Evolutionary conservation across 306 rosid genomes (phyloP).

Genomic region (Begonia peltatifolia): DNA sequence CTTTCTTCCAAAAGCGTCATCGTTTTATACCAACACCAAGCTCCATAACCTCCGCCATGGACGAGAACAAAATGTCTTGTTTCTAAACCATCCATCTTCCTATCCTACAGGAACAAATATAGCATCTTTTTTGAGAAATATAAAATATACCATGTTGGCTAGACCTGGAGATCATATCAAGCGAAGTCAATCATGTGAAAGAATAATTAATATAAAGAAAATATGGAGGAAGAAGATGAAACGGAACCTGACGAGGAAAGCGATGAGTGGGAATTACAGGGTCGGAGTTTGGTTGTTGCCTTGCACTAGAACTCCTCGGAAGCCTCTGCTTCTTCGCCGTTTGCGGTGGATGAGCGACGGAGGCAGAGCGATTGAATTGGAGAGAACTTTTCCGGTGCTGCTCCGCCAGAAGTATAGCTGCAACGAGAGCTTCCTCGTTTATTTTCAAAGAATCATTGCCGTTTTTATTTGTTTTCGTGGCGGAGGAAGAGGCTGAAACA

Average conservation of each 20-base stretch:
- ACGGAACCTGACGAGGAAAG: constrained; percentile 52
- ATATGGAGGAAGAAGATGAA: background rate
- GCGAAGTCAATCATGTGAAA: background rate
- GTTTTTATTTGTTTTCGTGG: too few relatives aligned
- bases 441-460: too few relatives aligned
- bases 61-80: constrained; percentile 78
- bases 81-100: constrained; percentile 70
- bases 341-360: constrained; percentile 49
- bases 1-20: constrained; percentile 85
- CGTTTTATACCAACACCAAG: constrained; percentile 99
- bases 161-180: too few relatives aligned
- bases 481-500: too few relatives aligned
- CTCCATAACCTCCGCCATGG: constrained; percentile 98
- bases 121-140: too few relatives aligned
- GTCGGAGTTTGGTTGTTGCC: constrained; percentile 71
- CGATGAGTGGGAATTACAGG: constrained; percentile 84
- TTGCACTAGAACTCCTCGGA: constrained; percentile 80
- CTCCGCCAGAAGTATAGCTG: constrained; percentile 56
- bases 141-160: too few relatives aligned
- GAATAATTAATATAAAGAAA: constrained; percentile 4
- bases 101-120: constrained; percentile 24
- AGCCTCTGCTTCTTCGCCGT: constrained; percentile 23
- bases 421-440: constrained; percentile 62
- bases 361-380: constrained; percentile 66
- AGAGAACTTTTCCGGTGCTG: constrained; percentile 27